These are phyloP conservation scores for Debaryomyces tyrocola DNA, from an alignment of 805 yeast species.

Conservation along the genomic window DNA sequence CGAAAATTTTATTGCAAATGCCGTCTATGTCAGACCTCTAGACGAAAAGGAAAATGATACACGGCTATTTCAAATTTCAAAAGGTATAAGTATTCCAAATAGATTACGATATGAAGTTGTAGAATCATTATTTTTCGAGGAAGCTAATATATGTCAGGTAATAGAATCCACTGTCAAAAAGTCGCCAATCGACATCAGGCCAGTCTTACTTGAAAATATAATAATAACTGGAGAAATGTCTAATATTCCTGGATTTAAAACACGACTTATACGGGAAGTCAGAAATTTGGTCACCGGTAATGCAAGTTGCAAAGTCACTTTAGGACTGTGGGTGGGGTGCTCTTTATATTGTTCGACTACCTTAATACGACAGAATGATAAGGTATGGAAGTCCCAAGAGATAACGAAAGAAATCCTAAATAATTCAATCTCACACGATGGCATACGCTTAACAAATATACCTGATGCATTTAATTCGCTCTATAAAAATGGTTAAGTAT, in stretches of 20 bases:
- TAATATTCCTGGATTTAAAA: slow-evolving; percentile 23
- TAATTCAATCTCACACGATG: slow-evolving; percentile 6
- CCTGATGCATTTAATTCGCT: slow-evolving; percentile 8
- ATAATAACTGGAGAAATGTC: slow-evolving; percentile 25
- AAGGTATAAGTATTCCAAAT: slow-evolving; percentile 11
- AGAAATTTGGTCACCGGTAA: slow-evolving; percentile 1
- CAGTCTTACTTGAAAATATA: slow-evolving; percentile 15
- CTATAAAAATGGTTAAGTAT: not conserved
- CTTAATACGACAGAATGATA: slow-evolving; percentile 12
- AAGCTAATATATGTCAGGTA: slow-evolving; percentile 2
- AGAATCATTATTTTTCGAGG: slow-evolving; percentile 10
- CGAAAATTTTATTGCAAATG: slow-evolving; percentile 14
- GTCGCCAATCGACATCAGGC: slow-evolving; percentile 20
- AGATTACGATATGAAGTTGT: slow-evolving; percentile 12
- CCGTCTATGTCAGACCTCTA: slow-evolving; percentile 8
- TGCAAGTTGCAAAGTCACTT: slow-evolving; percentile 9
- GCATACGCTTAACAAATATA: slow-evolving; percentile 6
- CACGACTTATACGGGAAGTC: slow-evolving; percentile 13
- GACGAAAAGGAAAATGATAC: slow-evolving; percentile 2
- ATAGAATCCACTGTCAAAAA: slow-evolving; percentile 7
- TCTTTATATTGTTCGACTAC: slow-evolving; percentile 27
- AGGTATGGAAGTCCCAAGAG: slow-evolving; percentile 19
- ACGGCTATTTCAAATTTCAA: slow-evolving; percentile 8
- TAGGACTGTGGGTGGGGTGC: slow-evolving; percentile 34
- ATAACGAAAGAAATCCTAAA: slow-evolving; percentile 18